Evolutionary conservation across 257 asterid species (phyloP).

Genomic region (Anisodus acutangulus): DNA sequence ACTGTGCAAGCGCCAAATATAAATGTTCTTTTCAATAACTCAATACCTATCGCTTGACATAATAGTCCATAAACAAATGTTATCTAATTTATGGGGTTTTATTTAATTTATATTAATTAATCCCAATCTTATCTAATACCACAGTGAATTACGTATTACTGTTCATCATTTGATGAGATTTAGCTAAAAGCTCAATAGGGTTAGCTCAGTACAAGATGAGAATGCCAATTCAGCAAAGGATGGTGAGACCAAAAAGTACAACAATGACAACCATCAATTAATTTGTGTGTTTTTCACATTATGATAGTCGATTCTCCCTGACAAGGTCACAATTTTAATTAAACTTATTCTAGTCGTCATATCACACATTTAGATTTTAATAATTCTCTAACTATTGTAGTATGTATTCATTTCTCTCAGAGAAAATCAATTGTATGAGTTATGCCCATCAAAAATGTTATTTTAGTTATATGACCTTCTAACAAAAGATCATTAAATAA

Average conservation of each 20-base stretch:
- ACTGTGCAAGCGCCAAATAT: not conserved
- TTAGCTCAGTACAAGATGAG: not conserved
- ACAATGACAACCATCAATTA: not conserved
- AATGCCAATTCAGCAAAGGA: not conserved
- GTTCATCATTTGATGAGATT: not conserved
- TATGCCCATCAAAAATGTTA: too few species aligned
- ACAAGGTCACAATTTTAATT: not conserved
- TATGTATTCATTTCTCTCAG: too few species aligned
- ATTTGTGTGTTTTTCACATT: not conserved
- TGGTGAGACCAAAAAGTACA: not conserved
- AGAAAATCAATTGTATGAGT: too few species aligned
- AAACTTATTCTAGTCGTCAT: not conserved
- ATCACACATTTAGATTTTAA: not conserved
- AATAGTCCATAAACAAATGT: not conserved
- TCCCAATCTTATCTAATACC: not conserved
- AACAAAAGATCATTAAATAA: too few species aligned
- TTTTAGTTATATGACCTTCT: too few species aligned
- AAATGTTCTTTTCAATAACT: not conserved
- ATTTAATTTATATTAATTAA: not conserved
- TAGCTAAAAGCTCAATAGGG: not conserved
- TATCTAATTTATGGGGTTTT: not conserved
- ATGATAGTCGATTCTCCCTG: not conserved
- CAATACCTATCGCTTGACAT: slow-evolving; percentile 15
- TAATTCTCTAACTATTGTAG: too few species aligned
- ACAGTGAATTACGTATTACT: not conserved